These are phyloP conservation scores for Leptosphaerulina australis DNA, from an alignment of 2,329 filamentous ascomycete species.

Conservation along the genomic window DNA sequence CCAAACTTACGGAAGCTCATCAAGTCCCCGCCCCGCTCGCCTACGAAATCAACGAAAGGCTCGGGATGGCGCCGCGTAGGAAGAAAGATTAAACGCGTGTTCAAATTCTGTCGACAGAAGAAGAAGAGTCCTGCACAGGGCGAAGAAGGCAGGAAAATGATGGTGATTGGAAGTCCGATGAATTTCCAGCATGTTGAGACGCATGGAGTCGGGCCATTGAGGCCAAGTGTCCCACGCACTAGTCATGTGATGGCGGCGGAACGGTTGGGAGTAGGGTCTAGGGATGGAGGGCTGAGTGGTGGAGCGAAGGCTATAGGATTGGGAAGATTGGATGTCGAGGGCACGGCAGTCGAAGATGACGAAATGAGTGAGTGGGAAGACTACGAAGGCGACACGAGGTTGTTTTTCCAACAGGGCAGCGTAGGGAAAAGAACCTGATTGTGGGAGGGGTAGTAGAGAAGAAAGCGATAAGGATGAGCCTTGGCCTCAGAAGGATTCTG, in stretches of 20 bases:
- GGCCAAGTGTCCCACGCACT: background rate
- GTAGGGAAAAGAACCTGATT: too few species aligned
- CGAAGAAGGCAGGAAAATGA: background rate
- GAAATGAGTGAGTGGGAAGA: slow-evolving; percentile 1
- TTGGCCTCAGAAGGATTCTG: too few species aligned
- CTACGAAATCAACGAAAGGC: background rate
- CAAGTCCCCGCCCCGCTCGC: background rate
- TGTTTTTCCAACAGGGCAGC: too few species aligned
- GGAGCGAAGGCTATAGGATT: background rate
- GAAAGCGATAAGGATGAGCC: too few species aligned
- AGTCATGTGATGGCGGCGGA: background rate
- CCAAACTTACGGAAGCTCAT: background rate
- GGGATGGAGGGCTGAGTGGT: background rate
- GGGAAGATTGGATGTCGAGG: background rate
- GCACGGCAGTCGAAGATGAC: background rate
- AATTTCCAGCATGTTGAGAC: background rate
- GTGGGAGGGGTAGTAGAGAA: too few species aligned
- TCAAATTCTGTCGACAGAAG: background rate
- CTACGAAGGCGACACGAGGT: background rate
- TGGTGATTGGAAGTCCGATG: background rate
- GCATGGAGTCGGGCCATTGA: background rate
- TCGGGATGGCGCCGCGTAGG: background rate
- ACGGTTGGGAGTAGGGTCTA: background rate
- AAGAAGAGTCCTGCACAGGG: background rate
- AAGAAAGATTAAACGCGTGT: slow-evolving; percentile 5